Conservation (phyloP, 192 early-diverging fungal species). For the Coemansia sp. region DNA sequence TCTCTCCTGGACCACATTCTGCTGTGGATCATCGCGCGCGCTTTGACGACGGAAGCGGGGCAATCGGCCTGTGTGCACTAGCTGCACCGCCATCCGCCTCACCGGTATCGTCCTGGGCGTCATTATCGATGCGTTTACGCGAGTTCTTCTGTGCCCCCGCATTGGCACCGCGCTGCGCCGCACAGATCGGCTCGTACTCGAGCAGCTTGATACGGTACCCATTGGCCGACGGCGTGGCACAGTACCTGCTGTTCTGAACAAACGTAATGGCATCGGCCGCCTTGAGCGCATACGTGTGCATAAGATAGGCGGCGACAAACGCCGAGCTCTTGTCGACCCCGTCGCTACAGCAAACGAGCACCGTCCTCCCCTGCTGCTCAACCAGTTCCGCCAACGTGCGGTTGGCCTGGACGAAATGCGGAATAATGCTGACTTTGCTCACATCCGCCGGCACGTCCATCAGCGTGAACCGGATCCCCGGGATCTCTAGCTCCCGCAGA, state of each 20-base stretch:
- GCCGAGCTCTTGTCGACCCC: slow-evolving; percentile 84
- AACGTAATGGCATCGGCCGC: slow-evolving; percentile 74
- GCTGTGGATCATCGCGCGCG: slow-evolving; percentile 10
- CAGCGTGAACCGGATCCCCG: slow-evolving; percentile 62
- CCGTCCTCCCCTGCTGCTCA: slow-evolving; percentile 41
- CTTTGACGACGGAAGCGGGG: slow-evolving; percentile 14
- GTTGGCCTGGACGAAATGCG: slow-evolving; percentile 66
- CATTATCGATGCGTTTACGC: slow-evolving; percentile 27
- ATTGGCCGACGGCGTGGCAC: slow-evolving; percentile 54
- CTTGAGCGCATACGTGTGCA: slow-evolving; percentile 69
- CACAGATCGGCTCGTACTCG: slow-evolving; percentile 52
- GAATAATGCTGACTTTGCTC: slow-evolving; percentile 77
- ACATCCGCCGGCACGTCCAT: slow-evolving; percentile 80
- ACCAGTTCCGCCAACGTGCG: slow-evolving; percentile 60
- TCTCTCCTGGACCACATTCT: neutral
- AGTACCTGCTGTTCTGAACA: slow-evolving; percentile 86
- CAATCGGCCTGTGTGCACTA: slow-evolving; percentile 6
- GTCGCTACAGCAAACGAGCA: slow-evolving; percentile 73
- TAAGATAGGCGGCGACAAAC: slow-evolving; percentile 89
- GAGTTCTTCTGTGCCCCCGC: slow-evolving; percentile 9
- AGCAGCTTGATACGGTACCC: slow-evolving; percentile 47
- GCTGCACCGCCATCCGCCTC: neutral
- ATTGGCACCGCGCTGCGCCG: slow-evolving; percentile 13
- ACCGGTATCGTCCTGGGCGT: neutral
- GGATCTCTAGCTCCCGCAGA: slow-evolving; percentile 57